Percentiles rank a stretch among this genome's conserved stretches.
phyloP scores from a whole-genome alignment of 2,329 filamentous ascomycete species.

The Hypoxylon sp. region DNA sequence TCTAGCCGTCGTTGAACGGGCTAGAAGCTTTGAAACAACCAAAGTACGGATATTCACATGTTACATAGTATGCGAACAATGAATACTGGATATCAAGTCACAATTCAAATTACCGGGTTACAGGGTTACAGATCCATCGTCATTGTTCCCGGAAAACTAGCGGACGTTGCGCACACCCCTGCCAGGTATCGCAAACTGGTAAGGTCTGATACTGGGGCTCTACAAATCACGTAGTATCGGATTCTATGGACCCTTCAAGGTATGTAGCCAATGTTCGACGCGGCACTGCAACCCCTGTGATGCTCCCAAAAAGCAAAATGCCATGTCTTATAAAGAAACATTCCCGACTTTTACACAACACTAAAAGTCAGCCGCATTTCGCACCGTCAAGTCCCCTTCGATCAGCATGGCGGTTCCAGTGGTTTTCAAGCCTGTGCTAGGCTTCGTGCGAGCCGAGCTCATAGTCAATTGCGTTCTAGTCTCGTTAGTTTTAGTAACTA shows the following conservation, averaged over 20 bases:
- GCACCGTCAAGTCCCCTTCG: constrained; percentile 4
- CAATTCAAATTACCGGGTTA: background rate
- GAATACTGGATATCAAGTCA: background rate
- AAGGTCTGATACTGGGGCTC: background rate
- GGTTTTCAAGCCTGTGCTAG: constrained; percentile 35
- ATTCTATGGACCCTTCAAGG: constrained; percentile 18
- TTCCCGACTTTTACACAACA: constrained; percentile 8
- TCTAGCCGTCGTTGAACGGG: background rate
- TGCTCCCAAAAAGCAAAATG: background rate
- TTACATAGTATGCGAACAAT: background rate
- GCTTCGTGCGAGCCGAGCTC: constrained; percentile 49
- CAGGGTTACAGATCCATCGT: background rate
- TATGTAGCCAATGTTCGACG: background rate
- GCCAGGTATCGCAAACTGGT: too few relatives aligned
- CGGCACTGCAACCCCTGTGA: constrained; percentile 6
- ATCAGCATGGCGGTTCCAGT: constrained; percentile 36
- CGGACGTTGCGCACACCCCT: background rate
- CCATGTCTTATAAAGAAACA: constrained; percentile 21
- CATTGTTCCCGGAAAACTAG: background rate
- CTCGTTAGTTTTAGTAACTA: constrained; percentile 48
- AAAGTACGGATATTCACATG: background rate
- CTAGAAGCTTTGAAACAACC: background rate
- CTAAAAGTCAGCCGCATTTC: constrained; percentile 11
- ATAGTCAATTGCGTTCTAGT: constrained; percentile 51
- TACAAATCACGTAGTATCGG: background rate